Percentiles rank a stretch among this genome's conserved stretches.
These are phyloP conservation scores for Fonsecaea monophora DNA, from an alignment of 2,329 filamentous ascomycete genomes.

Conservation along the genomic window DNA sequence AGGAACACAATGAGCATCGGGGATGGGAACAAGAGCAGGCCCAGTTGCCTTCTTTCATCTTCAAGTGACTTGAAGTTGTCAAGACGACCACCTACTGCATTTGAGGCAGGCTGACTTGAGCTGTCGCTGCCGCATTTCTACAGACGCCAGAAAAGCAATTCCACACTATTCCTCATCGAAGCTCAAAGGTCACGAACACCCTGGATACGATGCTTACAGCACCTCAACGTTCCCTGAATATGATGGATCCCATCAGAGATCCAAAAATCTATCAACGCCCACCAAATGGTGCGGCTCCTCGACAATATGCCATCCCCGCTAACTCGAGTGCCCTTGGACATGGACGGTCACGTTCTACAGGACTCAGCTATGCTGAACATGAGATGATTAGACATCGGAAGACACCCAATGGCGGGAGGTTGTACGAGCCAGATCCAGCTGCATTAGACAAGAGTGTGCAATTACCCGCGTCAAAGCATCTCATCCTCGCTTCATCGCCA, in stretches of 20 bases:
- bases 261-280: slow-evolving; percentile 26
- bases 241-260: slow-evolving; percentile 33
- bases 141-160: background rate
- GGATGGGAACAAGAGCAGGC: slow-evolving; percentile 32
- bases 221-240: slow-evolving; percentile 21
- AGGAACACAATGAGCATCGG: slow-evolving; percentile 36
- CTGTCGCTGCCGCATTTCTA: background rate
- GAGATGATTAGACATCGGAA: slow-evolving; percentile 76
- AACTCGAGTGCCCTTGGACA: slow-evolving; percentile 19
- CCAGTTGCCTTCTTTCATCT: slow-evolving; percentile 33
- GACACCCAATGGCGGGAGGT: slow-evolving; percentile 83
- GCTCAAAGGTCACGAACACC: background rate
- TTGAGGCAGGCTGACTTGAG: slow-evolving; percentile 31
- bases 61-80: slow-evolving; percentile 24
- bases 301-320: slow-evolving; percentile 38
- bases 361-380: slow-evolving; percentile 60
- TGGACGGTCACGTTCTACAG: slow-evolving; percentile 27
- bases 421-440: slow-evolving; percentile 86
- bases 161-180: background rate
- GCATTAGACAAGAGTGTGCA: slow-evolving; percentile 74
- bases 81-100: slow-evolving; percentile 24
- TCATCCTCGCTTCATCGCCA: slow-evolving; percentile 71
- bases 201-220: slow-evolving; percentile 31
- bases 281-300: slow-evolving; percentile 23
- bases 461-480: slow-evolving; percentile 80